Evolutionary conservation across 2,329 filamentous ascomycete species (phyloP), one percentile per base, ranked within the genome.

Genomic region (Orbilia blumenaviensis): DNA sequence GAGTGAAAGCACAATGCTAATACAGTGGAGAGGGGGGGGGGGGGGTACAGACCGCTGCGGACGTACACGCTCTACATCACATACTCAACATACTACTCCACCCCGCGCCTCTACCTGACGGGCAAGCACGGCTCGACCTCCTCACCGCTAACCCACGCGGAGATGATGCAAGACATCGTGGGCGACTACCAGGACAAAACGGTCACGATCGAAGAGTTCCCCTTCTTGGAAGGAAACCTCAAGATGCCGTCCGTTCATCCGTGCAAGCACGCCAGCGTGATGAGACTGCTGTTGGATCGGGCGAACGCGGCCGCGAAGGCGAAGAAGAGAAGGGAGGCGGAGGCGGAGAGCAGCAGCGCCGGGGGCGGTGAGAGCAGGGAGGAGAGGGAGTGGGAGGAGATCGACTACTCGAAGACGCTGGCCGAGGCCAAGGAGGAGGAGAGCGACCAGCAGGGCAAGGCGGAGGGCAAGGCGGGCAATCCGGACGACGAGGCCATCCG

Each of bases 21-120:
- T n/a, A n/a, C n/a, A n/a, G n/a, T n/a, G n/a, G n/a, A n/a, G n/a
- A n/a, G n/a, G n/a, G n/a, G n/a, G n/a, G n/a, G n/a, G n/a, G n/a
- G n/a, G n/a, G n/a, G n/a, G n/a, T n/a, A 62, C 79, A 96, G 92
- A 69, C 90, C 92, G 64, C 88, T 92, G 61, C 91, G 95, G 79
- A 96, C 92, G n/a, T 99, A 99, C 84, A 97, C 92, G 48, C 90
- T 99, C 79, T 99, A 99, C 87, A 98, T 99, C 81, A 95, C 93
- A 84, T 99, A 99, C 85, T 92, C 94, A 3, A 92, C 94, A 38
- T 97, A 96, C 86, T 99, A 98, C 85, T 92, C 93, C 80, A 98
- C 95, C 2, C 95, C 95, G 0, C 92, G 95, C 34, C 89, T 98
- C 81, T 99, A 97, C 83, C 89, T 99, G 54, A 96, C 93, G 0